Base-by-base conservation (phyloP, 345 rosid genomes). In the Euphorbia tirucalli region DNA sequence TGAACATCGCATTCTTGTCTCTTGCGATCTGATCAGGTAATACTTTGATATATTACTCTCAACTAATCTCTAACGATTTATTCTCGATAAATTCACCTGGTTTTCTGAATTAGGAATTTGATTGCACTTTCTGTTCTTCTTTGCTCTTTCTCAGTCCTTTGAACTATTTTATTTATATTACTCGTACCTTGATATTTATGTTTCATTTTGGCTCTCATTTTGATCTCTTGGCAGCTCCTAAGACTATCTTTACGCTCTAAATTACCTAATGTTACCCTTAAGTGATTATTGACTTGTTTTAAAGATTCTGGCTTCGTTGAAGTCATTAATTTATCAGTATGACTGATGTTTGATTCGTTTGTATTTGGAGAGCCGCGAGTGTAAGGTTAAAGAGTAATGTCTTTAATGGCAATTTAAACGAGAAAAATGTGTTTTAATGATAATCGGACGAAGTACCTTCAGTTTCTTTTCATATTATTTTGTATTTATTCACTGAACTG, bases 1-100 rank as follows among this genome's bases (percentile, higher is more conserved):
- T 74, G 32, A 41, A 35, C 41, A 43, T 63, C 22, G 56, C 48
- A 25, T 57, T 35, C 44, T 62, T n/a, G 11, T 35, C 52, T 52
- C 44, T 30, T 64, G 66, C 52, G 78, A 80, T 80, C 77, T 50
- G 52, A 76, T 78, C 75, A 68, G 82, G 81, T 76, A 63, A 35
- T 14, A 14, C 54, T 27, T 18, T 22, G 32, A 28, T 62, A 52
- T 32, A 50, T 35, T 10, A 49, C 74, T 43, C 62, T 50, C 41
- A 21, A 52, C 37, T 16, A 41, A 21, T 44, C 39, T 57, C 18
- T 22, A 9, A 61, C n/a, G 39, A 46, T 31, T 27, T 25, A 59
- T 56, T 1, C 39, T 22, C 8, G 56, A 35, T 19, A 11, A 3
- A 10, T 39, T n/a, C 21, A 37, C 31, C 54, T 1, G n/a, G 31